These are phyloP conservation scores for Penicillium desertorum DNA, from an alignment of 495 filamentous ascomycete genomes.

Conservation along the genomic window DNA sequence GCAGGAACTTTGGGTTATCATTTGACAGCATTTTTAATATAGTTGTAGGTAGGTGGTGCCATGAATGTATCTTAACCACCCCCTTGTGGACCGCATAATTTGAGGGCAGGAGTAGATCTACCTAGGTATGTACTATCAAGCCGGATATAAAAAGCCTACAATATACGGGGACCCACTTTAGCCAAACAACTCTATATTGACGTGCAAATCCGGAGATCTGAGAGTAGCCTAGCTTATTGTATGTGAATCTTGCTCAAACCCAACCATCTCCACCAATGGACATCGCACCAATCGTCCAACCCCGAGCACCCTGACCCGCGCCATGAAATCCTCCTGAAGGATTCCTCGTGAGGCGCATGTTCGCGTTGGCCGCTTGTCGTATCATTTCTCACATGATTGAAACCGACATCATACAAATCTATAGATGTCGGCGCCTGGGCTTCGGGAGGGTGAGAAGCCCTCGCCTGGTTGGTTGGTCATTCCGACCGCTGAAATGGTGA, in stretches of 20 bases:
- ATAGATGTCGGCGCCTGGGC: not conserved
- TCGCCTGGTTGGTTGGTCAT: not conserved
- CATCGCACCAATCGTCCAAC: conserved; percentile 1
- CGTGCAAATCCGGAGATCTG: conserved; percentile 6
- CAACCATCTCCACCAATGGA: not conserved
- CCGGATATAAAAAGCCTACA: not conserved
- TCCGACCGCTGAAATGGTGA: not conserved
- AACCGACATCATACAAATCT: conserved; percentile 4
- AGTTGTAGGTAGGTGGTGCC: too few relatives aligned
- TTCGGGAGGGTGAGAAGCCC: not conserved
- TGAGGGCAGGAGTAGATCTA: not conserved
- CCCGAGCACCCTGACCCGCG: not conserved
- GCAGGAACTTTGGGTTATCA: too few relatives aligned
- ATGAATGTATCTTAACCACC: too few relatives aligned
- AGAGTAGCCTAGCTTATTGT: conserved; percentile 5
- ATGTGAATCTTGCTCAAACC: conserved; percentile 3
- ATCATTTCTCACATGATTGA: not conserved
- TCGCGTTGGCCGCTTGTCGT: not conserved
- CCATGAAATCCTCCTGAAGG: not conserved
- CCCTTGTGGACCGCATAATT: too few relatives aligned
- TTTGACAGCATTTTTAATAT: too few relatives aligned
- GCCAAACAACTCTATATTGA: conserved; percentile 8
- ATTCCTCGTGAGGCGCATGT: not conserved
- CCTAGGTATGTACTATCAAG: not conserved
- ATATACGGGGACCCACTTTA: not conserved